Evolutionary conservation across 2,329 filamentous ascomycete species (phyloP), one percentile per base, ranked within the genome.

Genomic region (Sporothrix schenckii): DNA sequence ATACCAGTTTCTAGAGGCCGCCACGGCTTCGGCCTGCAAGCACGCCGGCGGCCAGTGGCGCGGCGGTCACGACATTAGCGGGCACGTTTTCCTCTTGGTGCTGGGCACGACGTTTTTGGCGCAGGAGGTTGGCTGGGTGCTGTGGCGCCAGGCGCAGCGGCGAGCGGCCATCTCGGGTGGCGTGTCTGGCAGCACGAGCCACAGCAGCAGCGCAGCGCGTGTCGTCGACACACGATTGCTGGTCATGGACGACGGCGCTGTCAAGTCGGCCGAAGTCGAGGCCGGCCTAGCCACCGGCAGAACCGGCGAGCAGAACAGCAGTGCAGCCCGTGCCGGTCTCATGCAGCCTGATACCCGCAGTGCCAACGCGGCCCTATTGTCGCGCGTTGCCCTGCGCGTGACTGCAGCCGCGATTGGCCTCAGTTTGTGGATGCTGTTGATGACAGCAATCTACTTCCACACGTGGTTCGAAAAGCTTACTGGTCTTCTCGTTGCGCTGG

Each of bases 401-500:
- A 86, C 89, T 73, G 80, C 85, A 30, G 85, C 77, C 0, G 88
- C 97, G 34, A 86, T 91, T 21, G 89, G 80, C 0, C 76, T 97
- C 77, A 92, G 90, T 77, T 87, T 90, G 83, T 98, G 95, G 92
- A 99, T 99, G 95, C 80, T 99, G 78, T 84, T 98, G 72, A 99
- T 99, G 95, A 99, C 95, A 53, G 94, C 94, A 2, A 94, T 96
- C 52, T 99, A 94, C 84, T 99, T 99, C 77, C 95, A 99, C 80
- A 99, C 95, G 0, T 98, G 94, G 94, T 90, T 96, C 76, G 95
- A 99, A 83, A 99, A 98, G 86, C 75, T 87, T 76, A 87, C 85
- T 54, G 86, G 86, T 24, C 82, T 88, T 24, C 71, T 86, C 24
- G 81, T 85, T 7, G 84, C 86, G 1, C 69, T 81, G 2, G 58